Conservation (phyloP, 345 rosid species). For the Populus tremula region DNA sequence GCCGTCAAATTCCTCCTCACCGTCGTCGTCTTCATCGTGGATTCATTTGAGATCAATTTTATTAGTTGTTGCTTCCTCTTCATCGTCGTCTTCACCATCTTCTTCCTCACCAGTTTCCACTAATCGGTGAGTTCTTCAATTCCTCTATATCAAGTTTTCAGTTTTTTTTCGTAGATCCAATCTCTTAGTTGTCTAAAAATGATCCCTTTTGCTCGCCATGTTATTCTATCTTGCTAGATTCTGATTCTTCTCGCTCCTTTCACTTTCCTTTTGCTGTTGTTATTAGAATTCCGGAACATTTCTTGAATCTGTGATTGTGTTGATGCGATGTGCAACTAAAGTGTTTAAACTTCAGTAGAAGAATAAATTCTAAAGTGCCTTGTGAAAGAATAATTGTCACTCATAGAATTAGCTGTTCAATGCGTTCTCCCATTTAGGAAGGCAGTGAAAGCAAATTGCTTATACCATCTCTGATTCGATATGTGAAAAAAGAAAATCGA, state of each 20-base stretch:
- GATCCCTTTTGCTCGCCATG: background rate
- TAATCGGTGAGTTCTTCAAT: constrained; percentile 45
- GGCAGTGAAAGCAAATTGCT: background rate
- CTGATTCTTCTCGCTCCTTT: background rate
- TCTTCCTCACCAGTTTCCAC: constrained; percentile 48
- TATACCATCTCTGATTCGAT: background rate
- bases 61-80: constrained; percentile 51
- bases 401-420: background rate
- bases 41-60: constrained; percentile 62
- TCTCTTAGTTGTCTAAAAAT: background rate
- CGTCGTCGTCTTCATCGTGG: constrained; percentile 52
- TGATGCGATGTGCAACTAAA: background rate
- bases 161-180: background rate
- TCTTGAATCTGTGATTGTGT: background rate
- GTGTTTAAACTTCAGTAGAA: no score
- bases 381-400: background rate
- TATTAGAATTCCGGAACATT: background rate
- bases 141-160: background rate
- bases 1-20: constrained; percentile 24
- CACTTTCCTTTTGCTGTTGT: background rate
- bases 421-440: background rate
- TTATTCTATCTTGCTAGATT: background rate
- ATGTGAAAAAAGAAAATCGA: background rate
- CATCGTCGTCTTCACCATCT: constrained; percentile 30
- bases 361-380: background rate